These are phyloP conservation scores for Aspergillus ibericus DNA, from an alignment of 2,329 filamentous ascomycete species.

Conservation along the genomic window DNA sequence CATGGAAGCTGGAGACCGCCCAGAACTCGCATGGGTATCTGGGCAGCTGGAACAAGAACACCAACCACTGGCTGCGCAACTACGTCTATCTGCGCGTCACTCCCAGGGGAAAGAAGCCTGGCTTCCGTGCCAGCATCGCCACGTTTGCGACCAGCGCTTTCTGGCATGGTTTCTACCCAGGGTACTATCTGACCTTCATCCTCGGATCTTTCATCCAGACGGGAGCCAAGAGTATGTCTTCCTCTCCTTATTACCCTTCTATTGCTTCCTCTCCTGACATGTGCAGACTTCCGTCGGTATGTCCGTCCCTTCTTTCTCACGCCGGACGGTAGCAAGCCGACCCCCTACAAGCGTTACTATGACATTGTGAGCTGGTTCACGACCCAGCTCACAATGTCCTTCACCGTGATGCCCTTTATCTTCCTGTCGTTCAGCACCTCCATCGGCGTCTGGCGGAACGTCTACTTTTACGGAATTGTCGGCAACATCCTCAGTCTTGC, in stretches of 20 bases:
- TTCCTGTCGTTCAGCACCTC: slow-evolving; percentile 72
- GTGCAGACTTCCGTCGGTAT: slow-evolving; percentile 78
- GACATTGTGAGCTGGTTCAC: slow-evolving; percentile 72
- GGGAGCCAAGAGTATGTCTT: slow-evolving; percentile 79
- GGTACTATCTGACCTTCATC: slow-evolving; percentile 90
- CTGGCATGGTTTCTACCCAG: slow-evolving; percentile 98
- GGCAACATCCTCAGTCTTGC: slow-evolving; percentile 64
- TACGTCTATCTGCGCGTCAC: slow-evolving; percentile 96
- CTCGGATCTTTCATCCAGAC: slow-evolving; percentile 90
- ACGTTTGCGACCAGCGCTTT: slow-evolving; percentile 94
- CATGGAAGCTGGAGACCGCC: slow-evolving; percentile 80
- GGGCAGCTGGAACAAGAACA: slow-evolving; percentile 97
- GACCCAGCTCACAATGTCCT: slow-evolving; percentile 82
- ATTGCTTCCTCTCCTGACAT: slow-evolving; percentile 18
- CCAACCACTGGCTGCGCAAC: slow-evolving; percentile 93
- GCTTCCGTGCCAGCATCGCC: slow-evolving; percentile 88
- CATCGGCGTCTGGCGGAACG: slow-evolving; percentile 73
- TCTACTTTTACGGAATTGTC: slow-evolving; percentile 84
- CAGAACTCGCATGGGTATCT: slow-evolving; percentile 93
- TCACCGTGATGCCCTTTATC: slow-evolving; percentile 80
- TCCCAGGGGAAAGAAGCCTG: slow-evolving; percentile 91
- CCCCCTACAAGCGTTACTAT: slow-evolving; percentile 78
- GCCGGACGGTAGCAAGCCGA: slow-evolving; percentile 67
- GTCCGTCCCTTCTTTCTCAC: slow-evolving; percentile 91
- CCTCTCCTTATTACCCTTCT: background rate